Evolutionary conservation across 306 rosid genomes (phyloP).

Genomic region (Sechiopsis laciniata): DNA sequence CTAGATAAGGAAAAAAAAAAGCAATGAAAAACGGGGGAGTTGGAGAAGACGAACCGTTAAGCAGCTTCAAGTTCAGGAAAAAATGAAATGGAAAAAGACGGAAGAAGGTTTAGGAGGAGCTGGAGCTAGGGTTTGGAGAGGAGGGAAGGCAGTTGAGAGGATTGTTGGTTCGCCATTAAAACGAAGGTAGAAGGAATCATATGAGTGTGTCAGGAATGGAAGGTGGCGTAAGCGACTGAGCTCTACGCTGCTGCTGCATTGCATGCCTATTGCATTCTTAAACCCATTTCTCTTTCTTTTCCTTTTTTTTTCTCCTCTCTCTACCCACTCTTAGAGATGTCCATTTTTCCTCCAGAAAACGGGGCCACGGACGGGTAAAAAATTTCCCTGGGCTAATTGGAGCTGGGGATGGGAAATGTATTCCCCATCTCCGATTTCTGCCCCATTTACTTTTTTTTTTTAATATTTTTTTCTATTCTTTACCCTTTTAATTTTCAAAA

Average conservation of each 20-base stretch:
- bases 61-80: neutral
- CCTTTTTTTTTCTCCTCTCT: too few species aligned
- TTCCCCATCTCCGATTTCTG: too few species aligned
- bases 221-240: neutral
- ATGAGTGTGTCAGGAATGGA: neutral
- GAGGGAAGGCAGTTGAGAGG: neutral
- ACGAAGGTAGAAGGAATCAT: neutral
- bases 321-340: too few species aligned
- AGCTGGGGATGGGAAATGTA: too few species aligned
- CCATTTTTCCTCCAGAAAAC: too few species aligned
- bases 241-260: neutral
- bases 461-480: too few species aligned
- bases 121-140: neutral
- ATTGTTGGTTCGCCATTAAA: neutral
- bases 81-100: neutral
- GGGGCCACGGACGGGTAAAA: too few species aligned
- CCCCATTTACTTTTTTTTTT: too few species aligned
- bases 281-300: neutral
- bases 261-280: neutral
- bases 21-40: neutral
- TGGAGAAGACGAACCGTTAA: neutral
- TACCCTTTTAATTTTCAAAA: too few species aligned
- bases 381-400: too few species aligned
- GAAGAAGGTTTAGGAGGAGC: neutral
- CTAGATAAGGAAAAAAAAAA: too few species aligned